Conservation (phyloP, 805 yeast species). For the Wickerhamiella hasegawae region DNA sequence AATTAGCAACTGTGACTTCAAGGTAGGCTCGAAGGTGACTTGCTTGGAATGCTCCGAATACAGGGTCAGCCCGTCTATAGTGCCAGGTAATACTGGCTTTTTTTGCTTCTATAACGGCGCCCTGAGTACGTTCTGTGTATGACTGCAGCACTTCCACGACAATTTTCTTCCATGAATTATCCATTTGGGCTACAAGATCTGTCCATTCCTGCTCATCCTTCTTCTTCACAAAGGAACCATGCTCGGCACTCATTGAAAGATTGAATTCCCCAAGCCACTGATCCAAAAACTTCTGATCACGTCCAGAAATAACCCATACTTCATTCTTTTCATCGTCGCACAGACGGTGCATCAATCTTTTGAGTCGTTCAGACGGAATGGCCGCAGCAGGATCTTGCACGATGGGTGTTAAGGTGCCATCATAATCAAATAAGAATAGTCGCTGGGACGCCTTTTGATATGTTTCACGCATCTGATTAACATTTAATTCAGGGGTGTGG, state of each 20-base stretch:
- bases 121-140: constrained; percentile 82
- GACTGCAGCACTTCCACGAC: constrained; percentile 58
- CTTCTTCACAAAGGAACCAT: constrained; percentile 78
- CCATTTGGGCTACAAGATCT: constrained; percentile 64
- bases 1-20: constrained; percentile 37
- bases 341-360: constrained; percentile 40
- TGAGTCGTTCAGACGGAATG: constrained; percentile 66
- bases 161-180: constrained; percentile 88
- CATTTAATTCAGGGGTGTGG: constrained; percentile 69
- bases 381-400: constrained; percentile 98
- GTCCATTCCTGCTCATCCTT: constrained; percentile 62
- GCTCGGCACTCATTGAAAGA: constrained; percentile 87
- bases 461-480: constrained; percentile 42
- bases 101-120: constrained; percentile 71
- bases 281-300: constrained; percentile 81
- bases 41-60: constrained; percentile 78
- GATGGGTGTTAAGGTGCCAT: constrained; percentile 93
- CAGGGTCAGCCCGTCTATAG: constrained; percentile 88
- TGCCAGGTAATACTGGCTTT: constrained; percentile 97
- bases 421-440: constrained; percentile 84
- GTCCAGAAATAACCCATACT: constrained; percentile 91
- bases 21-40: constrained; percentile 51
- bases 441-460: constrained; percentile 51
- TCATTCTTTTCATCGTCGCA: constrained; percentile 65
- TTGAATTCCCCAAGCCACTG: constrained; percentile 66